Base-by-base conservation (phyloP, 345 rosid genomes). In the Microcos paniculata region DNA sequence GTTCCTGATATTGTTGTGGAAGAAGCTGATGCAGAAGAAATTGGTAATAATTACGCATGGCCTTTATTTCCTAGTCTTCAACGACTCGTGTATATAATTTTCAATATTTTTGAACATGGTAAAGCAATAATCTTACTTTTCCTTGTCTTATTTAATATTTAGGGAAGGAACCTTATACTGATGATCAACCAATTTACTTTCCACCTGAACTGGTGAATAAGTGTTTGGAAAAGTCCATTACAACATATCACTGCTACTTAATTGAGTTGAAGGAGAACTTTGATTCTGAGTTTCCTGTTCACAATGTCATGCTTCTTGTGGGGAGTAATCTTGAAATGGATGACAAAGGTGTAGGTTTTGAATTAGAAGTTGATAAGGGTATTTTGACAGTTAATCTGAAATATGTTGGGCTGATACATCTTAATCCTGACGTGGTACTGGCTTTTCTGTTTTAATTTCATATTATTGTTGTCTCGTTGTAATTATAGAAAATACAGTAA, bases 1-100 rank as follows among this genome's bases (percentile, higher is more conserved):
- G 86, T 96, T 72, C 99, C 97, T 46, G 92, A 88, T 76, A 88
- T 82, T 79, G 85, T 89, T 52, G 71, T 61, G 65, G 96, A 87
- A 80, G 92, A 92, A 83, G 77, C 80, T 62, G 79, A 72, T 26
- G 74, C 48, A 30, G 83, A 80, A 81, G 86, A 80, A 73, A 58
- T 57, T 78, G 94, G 85, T 86, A 81, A 72, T 49, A 79, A 48
- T 66, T n/a, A 13, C 48, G 31, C 7, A 24, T n/a, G 46, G 19
- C 56, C 43, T 67, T 65, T 65, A 35, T 70, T 66, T 66, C 35
- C n/a, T 3, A 56, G 43, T 23, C 76, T 72, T 63, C 59, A 24
- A 69, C 35, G 45, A 33, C 55, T 26, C 31, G 4, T 30, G 59
- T 5, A 48, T 31, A 42, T 18, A 31, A 70, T 2, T 16, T 26